Evolutionary conservation across 73 alveolate genomes (phyloP).

Genomic region (Paramecium biaurelia): DNA sequence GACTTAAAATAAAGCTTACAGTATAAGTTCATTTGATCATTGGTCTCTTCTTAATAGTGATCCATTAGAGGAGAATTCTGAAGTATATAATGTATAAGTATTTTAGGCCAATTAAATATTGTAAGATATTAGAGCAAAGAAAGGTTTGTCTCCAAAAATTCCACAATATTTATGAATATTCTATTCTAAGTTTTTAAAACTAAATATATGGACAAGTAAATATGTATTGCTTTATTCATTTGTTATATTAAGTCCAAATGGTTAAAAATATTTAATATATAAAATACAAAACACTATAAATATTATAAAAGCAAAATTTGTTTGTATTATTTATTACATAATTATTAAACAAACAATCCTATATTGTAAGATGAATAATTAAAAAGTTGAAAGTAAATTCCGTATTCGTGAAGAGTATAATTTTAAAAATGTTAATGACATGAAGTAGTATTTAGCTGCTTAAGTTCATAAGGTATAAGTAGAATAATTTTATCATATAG

Average conservation of each 20-base stretch:
- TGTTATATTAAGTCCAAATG: too few relatives aligned
- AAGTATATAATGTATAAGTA: not conserved
- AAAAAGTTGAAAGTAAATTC: not conserved
- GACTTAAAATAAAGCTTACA: conserved; percentile 99
- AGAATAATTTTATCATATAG: not conserved
- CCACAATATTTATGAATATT: not conserved
- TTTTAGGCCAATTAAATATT: not conserved
- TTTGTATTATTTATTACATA: not conserved
- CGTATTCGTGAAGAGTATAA: not conserved
- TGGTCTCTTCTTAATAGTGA: conserved; percentile 85
- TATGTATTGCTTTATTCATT: too few relatives aligned
- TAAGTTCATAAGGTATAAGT: not conserved
- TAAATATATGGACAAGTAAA: too few relatives aligned
- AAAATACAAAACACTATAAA: too few relatives aligned
- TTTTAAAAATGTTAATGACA: not conserved
- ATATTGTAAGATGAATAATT: not conserved
- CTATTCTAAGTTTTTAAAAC: too few relatives aligned
- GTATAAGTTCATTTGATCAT: conserved; percentile 97
- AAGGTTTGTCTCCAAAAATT: not conserved
- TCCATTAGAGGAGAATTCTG: conserved; percentile 69
- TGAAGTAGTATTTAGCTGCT: not conserved
- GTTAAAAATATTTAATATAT: too few relatives aligned
- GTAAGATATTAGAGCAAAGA: not conserved
- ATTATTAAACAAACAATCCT: too few relatives aligned
- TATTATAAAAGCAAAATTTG: not conserved